A percentile compares a stretch with the other conserved stretches of the same genome.
Evolutionary conservation across 2,329 filamentous ascomycete species (phyloP).

Genomic region (Paracorniculantispora psalliotae): DNA sequence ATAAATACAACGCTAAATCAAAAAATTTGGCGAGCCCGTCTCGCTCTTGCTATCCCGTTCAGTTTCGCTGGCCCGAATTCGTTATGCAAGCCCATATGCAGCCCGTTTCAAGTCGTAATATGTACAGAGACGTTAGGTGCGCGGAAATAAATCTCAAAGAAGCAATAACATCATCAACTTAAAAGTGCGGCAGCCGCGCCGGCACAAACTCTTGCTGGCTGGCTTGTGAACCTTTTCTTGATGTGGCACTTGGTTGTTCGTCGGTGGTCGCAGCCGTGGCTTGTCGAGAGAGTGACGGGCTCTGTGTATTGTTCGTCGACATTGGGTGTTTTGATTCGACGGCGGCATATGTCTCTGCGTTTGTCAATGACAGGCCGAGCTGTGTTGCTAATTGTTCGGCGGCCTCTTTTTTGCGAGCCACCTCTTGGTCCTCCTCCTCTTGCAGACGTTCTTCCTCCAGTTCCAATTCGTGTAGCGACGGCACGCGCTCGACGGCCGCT

Average conservation of each 20-base stretch:
- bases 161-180: slow-evolving; percentile 28
- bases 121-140: background rate
- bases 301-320: slow-evolving; percentile 29
- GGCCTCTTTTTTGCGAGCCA: slow-evolving; percentile 48
- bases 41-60: background rate
- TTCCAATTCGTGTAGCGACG: slow-evolving; percentile 48
- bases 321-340: slow-evolving; percentile 19
- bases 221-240: slow-evolving; percentile 9
- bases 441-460: slow-evolving; percentile 48
- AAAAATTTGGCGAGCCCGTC: background rate
- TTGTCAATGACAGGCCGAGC: slow-evolving; percentile 37
- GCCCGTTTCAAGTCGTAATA: slow-evolving; percentile 2
- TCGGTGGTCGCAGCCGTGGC: background rate
- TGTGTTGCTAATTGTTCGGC: slow-evolving; percentile 47
- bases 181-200: slow-evolving; percentile 54
- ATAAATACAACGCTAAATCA: slow-evolving; percentile 8
- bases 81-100: background rate
- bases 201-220: slow-evolving; percentile 44
- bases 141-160: background rate
- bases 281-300: slow-evolving; percentile 19
- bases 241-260: slow-evolving; percentile 14
- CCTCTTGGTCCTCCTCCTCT: slow-evolving; percentile 47
- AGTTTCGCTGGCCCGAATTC: background rate
- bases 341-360: slow-evolving; percentile 11
- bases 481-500: slow-evolving; percentile 33